Base-by-base conservation (phyloP, 805 yeast species). In the Candida sanyiensis region DNA sequence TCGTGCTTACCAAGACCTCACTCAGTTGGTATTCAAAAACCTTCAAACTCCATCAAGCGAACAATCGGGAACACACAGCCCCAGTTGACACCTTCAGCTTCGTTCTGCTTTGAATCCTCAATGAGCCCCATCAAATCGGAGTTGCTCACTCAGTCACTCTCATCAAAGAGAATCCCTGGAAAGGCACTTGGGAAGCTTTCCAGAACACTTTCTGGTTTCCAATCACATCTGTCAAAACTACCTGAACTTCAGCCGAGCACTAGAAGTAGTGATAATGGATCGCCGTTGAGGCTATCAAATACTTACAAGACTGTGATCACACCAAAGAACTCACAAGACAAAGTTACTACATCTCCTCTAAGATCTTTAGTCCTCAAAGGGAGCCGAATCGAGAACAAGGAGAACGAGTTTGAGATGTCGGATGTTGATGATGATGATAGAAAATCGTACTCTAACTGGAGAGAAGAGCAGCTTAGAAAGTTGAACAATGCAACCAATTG, bases 381-480 rank as follows among this genome's bases (percentile, higher is more conserved):
- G n/a, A n/a, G n/a, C n/a, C n/a, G 6, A 9, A 3, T 28, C 1
- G 40, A 43, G 7, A 48, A 43, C 9, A 37, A 47, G 19, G 52
- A 49, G 11, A 45, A 46, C 31, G n/a, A n/a, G n/a, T n/a, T n/a
- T n/a, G n/a, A n/a, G n/a, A n/a, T n/a, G n/a, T 43, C 42, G 10
- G 52, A 50, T n/a, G 52, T 47, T 17, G 49, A 44, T 27, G 43
- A 47, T 20, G 45, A 44, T 25, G 40, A 22, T 7, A 35, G 28
- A 3, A 33, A 44, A 23, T 37, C 47, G 8, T 55, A 54, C 17
- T 49, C 51, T 3, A 40, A 30, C 9, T 55, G 58, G 59, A 49
- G 59, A 38, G 42, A 45, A 28, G 55, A 54, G 22, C 58, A 54
- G 38, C 40, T 55, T 31, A 41, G 43, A 35, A 55, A 54, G 32